Evolutionary conservation across 1,284 basidiomycete genomes (phyloP).

Genomic region (Leccinum griseonigrum): DNA sequence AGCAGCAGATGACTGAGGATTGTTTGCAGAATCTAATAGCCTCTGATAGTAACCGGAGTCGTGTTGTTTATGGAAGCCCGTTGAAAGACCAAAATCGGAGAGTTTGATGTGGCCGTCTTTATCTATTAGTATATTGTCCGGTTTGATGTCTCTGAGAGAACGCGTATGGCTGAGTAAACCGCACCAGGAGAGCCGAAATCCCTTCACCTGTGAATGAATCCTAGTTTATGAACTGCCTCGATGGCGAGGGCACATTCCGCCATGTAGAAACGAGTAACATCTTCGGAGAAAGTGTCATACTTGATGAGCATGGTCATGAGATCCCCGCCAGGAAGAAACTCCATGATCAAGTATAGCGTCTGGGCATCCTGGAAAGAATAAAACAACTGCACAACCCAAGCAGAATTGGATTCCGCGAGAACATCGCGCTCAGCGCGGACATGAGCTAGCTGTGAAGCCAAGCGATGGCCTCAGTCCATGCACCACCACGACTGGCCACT

Average conservation of each 20-base stretch:
- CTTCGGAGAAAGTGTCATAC: conserved; percentile 98
- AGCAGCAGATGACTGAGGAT: conserved; percentile 32
- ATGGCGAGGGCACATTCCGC: conserved; percentile 92
- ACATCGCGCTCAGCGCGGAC: conserved; percentile 84
- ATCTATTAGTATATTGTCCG: conserved; percentile 94
- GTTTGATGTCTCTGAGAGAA: conserved; percentile 82
- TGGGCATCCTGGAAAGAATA: conserved; percentile 98
- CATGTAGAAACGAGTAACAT: conserved; percentile 97
- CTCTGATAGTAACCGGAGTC: conserved; percentile 90
- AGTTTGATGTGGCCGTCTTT: conserved; percentile 91
- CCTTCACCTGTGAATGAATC: conserved; percentile 83
- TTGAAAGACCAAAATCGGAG: conserved; percentile 95
- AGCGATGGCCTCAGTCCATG: conserved; percentile 31
- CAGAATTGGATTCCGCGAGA: conserved; percentile 94
- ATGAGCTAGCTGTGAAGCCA: conserved; percentile 80
- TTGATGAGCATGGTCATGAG: conserved; percentile 99
- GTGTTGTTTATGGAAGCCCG: conserved; percentile 93
- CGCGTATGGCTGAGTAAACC: not conserved
- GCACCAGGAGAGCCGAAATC: not conserved
- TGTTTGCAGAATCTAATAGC: conserved; percentile 51
- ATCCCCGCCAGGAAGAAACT: conserved; percentile 98
- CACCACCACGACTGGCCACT: not conserved
- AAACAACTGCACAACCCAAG: conserved; percentile 97
- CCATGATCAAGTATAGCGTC: conserved; percentile 98
- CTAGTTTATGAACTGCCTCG: conserved; percentile 89